Base-by-base conservation (phyloP, 1,284 basidiomycete genomes). In the Trichosporon coremiiforme region DNA sequence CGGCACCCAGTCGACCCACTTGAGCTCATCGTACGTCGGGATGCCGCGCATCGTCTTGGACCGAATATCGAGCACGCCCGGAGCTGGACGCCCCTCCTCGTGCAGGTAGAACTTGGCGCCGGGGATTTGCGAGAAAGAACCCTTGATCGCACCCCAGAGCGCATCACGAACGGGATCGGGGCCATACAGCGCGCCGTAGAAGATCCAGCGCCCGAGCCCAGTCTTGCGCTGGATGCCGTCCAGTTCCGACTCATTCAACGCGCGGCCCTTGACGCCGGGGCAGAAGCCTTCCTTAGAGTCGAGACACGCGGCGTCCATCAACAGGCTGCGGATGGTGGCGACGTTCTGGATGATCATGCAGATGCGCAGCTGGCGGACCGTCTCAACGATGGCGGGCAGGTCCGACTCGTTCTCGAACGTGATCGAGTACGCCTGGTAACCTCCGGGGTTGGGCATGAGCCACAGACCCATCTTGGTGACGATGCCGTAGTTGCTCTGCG, bases 401-500 rank as follows among this genome's bases (percentile, higher is more conserved):
- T 69, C 68, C 8, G 31, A 35, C 60, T 69, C 68, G 29, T 66
- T 66, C 60, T 69, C 68, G 20, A 69, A 69, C 15, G 65, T 66
- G 65, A 69, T 69, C 5, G 57, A 66, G 65, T 69, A 69, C 2
- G 68, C 68, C 35, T 69, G 68, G 45, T 70, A 66, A 22, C 65
- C 68, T 4, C 65, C 68, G 1, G 68, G 68, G 62, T 66, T 66
- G 33, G 68, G 68, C 65, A 66, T 70, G 22, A 70, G 45, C 65
- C 65, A 66, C 60, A 70, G 0, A 4, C 68, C 68, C 65, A 70
- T 66, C 65, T 70, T 70, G 17, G 38, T 41, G 9, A 70, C 50
- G 36, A 70, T 70, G 45, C 68, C 68, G 29, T 66, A 66, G 65
- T 66, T 70, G 68, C 65, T 66, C 65, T 70, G 68, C 10, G 62